Evolutionary conservation across 805 yeast species (phyloP), one percentile per base, ranked within the genome.

Genomic region (Candida sithepensis): DNA sequence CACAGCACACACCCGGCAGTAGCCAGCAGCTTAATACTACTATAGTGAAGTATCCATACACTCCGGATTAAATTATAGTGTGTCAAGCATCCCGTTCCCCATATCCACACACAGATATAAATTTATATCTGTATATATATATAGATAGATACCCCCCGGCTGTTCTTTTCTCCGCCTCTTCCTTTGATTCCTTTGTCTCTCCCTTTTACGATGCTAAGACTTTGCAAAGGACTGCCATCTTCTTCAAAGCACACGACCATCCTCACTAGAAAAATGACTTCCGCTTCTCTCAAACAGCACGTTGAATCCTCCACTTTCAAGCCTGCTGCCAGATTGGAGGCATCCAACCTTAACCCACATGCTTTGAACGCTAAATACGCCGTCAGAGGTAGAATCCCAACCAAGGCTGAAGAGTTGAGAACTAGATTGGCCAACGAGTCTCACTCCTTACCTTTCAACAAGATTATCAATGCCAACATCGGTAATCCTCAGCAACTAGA

Each of bases 401-500:
- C 85, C 52, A 81, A 89, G 56, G 98, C 99, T 22, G 98, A 92
- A 59, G 87, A 89, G 61, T 70, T 94, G 49, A 75, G 83, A 49
- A 69, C 67, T 9, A 77, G 79, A 55, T 72, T 94, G 36, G 63
- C 66, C 10, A 64, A 70, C 38, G 72, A 78, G 36, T 83, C 86
- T 22, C 73, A 72, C 18, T 79, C 86, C 4, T 70, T 89, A 54
- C 96, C 96, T 0, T 94, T 90, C 63, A 69, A 77, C 39, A 71
- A 78, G 50, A 87, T 94, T 58, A 85, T 95, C 63, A 84, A 81
- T 60, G 94, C 97, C 53, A 94, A 94, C 65, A 94, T 94, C 53
- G 99, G 99, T 26, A 94, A 94, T 65, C 99, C 99, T 2, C 99
- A 94, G 68, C 98, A 92, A 65, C 75, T 94, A 63, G 92, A 89